Evolutionary conservation across 345 rosid species (phyloP).

Genomic region (Clausena lansium): DNA sequence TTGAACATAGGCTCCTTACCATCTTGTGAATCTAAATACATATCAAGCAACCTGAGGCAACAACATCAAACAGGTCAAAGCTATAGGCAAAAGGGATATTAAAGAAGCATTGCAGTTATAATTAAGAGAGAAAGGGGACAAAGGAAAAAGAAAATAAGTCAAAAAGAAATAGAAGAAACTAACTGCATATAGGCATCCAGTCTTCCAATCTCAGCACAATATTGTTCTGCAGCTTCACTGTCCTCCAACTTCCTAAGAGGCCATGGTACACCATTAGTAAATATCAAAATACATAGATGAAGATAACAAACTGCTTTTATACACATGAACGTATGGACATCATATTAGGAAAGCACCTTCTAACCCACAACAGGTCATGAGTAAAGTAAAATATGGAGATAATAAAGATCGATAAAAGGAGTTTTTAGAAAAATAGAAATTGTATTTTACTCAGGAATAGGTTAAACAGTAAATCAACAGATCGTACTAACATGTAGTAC

Average conservation of each 20-base stretch:
- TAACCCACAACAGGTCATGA: neutral
- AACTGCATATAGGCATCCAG: slow-evolving; percentile 99
- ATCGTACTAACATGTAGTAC: neutral
- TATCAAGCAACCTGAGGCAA: slow-evolving; percentile 77
- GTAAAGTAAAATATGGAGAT: neutral
- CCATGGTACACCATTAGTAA: slow-evolving; percentile 21
- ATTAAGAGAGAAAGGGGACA: neutral
- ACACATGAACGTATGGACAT: neutral
- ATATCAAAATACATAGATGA: neutral
- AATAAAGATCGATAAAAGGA: neutral
- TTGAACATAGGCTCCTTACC: slow-evolving; percentile 96
- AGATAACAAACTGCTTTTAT: neutral
- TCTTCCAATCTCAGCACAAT: slow-evolving; percentile 97
- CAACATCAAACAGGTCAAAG: slow-evolving; percentile 15
- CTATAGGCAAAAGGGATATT: neutral
- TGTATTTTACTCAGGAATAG: neutral
- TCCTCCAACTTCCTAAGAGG: slow-evolving; percentile 89
- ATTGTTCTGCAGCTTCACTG: slow-evolving; percentile 95
- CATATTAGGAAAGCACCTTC: neutral
- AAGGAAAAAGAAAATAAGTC: neutral
- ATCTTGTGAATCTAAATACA: slow-evolving; percentile 92
- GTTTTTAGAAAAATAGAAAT: neutral
- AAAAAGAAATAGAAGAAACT: slow-evolving; percentile 22
- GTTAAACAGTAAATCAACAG: neutral
- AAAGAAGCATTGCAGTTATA: neutral